A percentile compares a stretch with the other conserved stretches of the same genome.
These are phyloP conservation scores for Populus hybrid DNA, from an alignment of 441 rosid genomes.

Conservation along the genomic window DNA sequence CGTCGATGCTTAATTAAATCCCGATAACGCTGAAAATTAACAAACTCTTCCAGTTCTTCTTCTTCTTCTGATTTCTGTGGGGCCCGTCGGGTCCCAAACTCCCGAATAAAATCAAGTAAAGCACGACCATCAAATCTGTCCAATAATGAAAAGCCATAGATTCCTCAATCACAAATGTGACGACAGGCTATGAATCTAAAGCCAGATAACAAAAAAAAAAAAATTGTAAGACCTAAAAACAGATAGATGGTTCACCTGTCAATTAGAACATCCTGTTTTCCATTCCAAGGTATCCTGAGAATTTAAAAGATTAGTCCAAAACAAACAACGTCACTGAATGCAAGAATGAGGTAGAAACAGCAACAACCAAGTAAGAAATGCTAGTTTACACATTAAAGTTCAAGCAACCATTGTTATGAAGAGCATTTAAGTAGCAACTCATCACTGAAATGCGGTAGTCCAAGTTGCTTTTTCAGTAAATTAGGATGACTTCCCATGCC, in stretches of 20 bases:
- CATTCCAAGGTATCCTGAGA: conserved; percentile 92
- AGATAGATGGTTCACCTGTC: conserved; percentile 45
- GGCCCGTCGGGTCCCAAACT: conserved; percentile 37
- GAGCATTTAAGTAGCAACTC: not conserved
- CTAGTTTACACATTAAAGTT: not conserved
- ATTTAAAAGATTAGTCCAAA: not conserved
- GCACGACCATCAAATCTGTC: conserved; percentile 94
- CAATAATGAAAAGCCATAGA: not conserved
- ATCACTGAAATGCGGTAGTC: not conserved
- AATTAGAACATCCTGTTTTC: conserved; percentile 76
- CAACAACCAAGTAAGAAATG: not conserved
- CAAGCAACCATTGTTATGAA: not conserved
- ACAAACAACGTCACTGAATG: not conserved
- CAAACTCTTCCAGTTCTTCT: conserved; percentile 98
- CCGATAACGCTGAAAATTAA: conserved; percentile 99
- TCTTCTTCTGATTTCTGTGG: conserved; percentile 80
- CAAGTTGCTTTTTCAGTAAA: too few relatives aligned
- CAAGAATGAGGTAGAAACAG: not conserved
- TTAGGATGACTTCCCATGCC: too few relatives aligned
- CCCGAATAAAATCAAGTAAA: conserved; percentile 85
- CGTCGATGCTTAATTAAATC: conserved; percentile 99
- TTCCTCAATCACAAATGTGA: not conserved
- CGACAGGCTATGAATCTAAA: not conserved
- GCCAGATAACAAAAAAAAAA: not conserved
- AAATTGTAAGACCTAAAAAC: conserved; percentile 1